Conservation (phyloP, 2,329 filamentous ascomycete genomes). For the Ophiostoma piceae region DNA sequence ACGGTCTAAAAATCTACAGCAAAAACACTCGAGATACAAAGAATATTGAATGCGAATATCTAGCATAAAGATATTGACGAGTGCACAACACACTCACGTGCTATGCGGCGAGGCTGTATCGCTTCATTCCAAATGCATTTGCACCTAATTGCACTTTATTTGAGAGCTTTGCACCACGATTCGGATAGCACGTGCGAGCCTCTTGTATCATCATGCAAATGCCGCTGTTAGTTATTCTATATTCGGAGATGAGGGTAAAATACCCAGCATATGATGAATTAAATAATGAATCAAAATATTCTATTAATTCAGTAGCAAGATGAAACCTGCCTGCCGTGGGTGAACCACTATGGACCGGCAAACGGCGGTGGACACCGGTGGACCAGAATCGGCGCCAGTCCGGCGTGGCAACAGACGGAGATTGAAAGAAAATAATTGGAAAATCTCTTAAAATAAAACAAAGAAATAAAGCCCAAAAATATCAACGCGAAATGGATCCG, state of each 20-base stretch:
- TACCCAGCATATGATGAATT: neutral
- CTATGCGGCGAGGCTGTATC: neutral
- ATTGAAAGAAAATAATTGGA: neutral
- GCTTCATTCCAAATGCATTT: neutral
- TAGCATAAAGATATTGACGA: neutral
- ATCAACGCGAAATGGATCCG: neutral
- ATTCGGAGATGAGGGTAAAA: slow-evolving; percentile 8
- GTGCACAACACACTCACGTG: neutral
- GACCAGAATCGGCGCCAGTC: neutral
- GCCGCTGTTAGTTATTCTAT: neutral
- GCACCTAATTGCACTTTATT: neutral
- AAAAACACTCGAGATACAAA: no score
- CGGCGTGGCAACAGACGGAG: slow-evolving; percentile 1
- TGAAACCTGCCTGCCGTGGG: neutral
- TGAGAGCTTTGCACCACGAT: neutral
- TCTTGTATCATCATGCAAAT: neutral
- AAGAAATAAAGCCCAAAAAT: neutral
- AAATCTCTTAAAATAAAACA: neutral
- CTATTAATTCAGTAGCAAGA: neutral
- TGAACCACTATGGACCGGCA: neutral
- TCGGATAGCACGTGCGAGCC: neutral
- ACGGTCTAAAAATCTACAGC: no score
- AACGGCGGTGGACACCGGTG: neutral
- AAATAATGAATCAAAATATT: neutral
- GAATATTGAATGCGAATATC: no score